Conservation (phyloP, 805 yeast genomes). For the Zygosaccharomyces lentus region DNA sequence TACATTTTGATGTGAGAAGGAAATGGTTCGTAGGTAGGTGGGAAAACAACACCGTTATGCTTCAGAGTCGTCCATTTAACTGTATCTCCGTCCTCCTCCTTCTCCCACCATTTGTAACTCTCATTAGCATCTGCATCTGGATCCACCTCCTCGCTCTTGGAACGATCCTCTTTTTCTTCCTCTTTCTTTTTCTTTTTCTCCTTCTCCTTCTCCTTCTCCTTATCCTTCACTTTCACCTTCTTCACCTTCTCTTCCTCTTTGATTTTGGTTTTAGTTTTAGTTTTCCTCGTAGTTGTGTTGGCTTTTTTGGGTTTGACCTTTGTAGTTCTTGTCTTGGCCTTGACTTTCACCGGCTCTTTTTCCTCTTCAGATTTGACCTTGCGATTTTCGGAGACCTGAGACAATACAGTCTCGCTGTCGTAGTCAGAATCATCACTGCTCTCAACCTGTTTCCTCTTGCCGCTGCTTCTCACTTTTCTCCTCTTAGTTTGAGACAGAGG, state of each 20-base stretch:
- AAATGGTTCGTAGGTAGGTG: slow-evolving; percentile 85
- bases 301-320: slow-evolving; percentile 2
- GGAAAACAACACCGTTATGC: slow-evolving; percentile 89
- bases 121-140: slow-evolving; percentile 39
- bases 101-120: slow-evolving; percentile 73
- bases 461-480: slow-evolving; percentile 7
- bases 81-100: slow-evolving; percentile 60
- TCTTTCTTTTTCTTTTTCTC: slow-evolving; percentile 11
- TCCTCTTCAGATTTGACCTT: slow-evolving; percentile 7
- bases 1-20: slow-evolving; percentile 71
- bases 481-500: slow-evolving; percentile 17
- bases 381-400: slow-evolving; percentile 15
- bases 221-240: slow-evolving; percentile 24
- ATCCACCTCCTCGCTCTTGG: slow-evolving; percentile 44
- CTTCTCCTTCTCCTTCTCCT: slow-evolving; percentile 10
- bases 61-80: slow-evolving; percentile 82
- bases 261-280: slow-evolving; percentile 9
- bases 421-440: slow-evolving; percentile 4
- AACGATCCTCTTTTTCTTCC: slow-evolving; percentile 36
- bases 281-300: slow-evolving; percentile 9
- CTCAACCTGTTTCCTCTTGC: not conserved
- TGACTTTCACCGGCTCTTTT: slow-evolving; percentile 7
- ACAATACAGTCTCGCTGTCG: slow-evolving; percentile 27
- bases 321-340: slow-evolving; percentile 6
- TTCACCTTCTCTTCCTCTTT: slow-evolving; percentile 6